Evolutionary conservation across 192 early-diverging fungal genomes (phyloP), one percentile per base, ranked within the genome.

Genomic region (Podila epicladia): DNA sequence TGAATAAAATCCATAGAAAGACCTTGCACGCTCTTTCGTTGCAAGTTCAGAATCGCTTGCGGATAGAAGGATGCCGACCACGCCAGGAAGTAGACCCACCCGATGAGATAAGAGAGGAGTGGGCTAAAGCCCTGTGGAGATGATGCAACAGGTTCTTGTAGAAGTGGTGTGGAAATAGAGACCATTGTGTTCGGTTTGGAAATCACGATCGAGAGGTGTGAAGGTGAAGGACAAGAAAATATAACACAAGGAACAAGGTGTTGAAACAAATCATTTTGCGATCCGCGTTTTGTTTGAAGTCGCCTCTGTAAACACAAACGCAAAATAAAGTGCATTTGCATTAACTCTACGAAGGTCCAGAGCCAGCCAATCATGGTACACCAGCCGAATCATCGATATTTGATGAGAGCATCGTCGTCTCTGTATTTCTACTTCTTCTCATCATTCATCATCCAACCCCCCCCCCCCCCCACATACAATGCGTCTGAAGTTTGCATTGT

Each of bases 51-150:
- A 17, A 94, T 74, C 6, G 88, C 85, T 69, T 96, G 95, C 15
- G 95, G 95, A 74, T 96, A 97, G 62, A 97, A 97, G 74, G 90
- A 92, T 24, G 93, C 78, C 4, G 92, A 94, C 96, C 96, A 97
- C 28, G 95, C 92, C 4, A 87, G 64, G 80, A 95, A 94, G 84
- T 95, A 96, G 33, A 60, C 48, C 77, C 67, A 63, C 2, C 68
- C 68, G 13, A 70, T 70, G 38, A 70, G 8, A 33, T 70, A 58
- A 3, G 68, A 70, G 45, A 62, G 33, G 26, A 59, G 31, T 4
- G 59, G 29, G 5, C 68, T 59, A 33, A 70, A 62, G 8, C 59
- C 68, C 33, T 67, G 65, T 32, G 50, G 33, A 64, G 32, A 20
- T 45, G 33, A 1, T 60, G 8, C 17, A n/a, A 4, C 29, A 2